Base-by-base conservation (phyloP, 257 asterid genomes). In the Fraxinus cuspidata region DNA sequence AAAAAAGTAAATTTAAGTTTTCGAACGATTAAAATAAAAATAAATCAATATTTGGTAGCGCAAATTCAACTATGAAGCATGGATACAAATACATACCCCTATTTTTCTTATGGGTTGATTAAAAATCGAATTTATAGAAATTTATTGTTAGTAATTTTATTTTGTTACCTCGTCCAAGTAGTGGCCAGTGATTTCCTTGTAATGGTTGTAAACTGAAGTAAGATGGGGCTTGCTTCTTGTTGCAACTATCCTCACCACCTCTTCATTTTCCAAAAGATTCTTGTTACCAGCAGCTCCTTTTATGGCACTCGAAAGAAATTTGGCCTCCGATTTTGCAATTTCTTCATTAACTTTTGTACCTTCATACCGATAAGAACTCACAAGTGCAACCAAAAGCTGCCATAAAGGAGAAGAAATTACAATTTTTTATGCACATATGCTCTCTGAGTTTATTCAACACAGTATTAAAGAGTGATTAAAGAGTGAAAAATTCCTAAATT, bases 351-450 rank as follows among this genome's bases (percentile, higher is more conserved):
- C 83, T 64, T 78, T 86, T 74, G 89, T 86, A 31, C 98, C 98
- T 80, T 94, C 97, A 12, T 94, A 92, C 3, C 97, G 90, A 47
- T 92, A 92, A n/a, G 94, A 76, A 42, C 94, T 92, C 87, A 92
- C 84, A 3, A 94, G 74, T 21, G 86, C 96, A 74, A 92, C 89
- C 87, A 94, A 81, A 74, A 92, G 91, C 98, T 92, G 96, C 66
- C 78, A 78, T 0, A 6, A 21, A 23, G 18, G 63, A 77, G 16
- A 67, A 7, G 35, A 19, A 16, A 10, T 10, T 40, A 38, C 44
- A 1, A 10, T 10, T 10, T 38, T 38, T 35, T 35, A 35, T 35
- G 13, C 3, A 38, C 47, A 9, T 51, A 51, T 51, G 60, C 9
- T 53, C 23, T 53, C 27, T 18, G 64, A n/a, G 64, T 18, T 53